A percentile compares a stretch with the other conserved stretches of the same genome.
Conservation (phyloP, 768 basidiomycete genomes). For the Xanthoconium purpureum region DNA sequence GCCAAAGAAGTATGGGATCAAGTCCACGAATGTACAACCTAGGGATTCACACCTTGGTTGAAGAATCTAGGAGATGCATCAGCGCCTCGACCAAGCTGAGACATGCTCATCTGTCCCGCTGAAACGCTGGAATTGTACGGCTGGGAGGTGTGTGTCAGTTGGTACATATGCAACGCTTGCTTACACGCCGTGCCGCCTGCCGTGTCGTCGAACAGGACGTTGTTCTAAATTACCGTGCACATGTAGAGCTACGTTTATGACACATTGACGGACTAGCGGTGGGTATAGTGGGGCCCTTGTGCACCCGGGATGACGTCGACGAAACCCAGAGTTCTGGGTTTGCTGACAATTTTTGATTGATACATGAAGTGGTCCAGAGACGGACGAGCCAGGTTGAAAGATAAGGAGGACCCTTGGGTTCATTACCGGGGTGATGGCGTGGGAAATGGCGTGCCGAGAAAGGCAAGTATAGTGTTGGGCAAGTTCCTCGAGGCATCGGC, state of each 20-base stretch:
- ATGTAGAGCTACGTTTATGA: background rate
- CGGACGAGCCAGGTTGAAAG: conserved; percentile 1
- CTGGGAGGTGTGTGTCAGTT: background rate
- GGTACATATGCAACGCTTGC: background rate
- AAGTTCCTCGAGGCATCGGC: conserved; percentile 31
- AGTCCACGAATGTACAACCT: background rate
- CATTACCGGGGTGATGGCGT: conserved; percentile 29
- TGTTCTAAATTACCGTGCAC: conserved; percentile 21
- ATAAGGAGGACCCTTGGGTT: conserved; percentile 10
- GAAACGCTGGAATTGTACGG: background rate
- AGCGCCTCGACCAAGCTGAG: background rate
- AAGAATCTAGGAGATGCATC: background rate
- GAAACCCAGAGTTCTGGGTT: background rate
- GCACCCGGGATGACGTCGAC: conserved; percentile 9
- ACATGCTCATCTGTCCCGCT: conserved; percentile 5
- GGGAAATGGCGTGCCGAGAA: conserved; percentile 7
- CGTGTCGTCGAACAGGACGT: conserved; percentile 5
- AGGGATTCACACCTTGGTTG: background rate
- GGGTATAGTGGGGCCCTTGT: conserved; percentile 22
- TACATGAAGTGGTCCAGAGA: background rate
- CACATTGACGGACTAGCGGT: conserved; percentile 13
- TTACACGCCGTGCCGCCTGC: background rate
- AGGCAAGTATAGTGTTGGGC: conserved; percentile 25
- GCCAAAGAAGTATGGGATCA: too few species aligned
- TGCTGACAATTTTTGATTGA: background rate